Evolutionary conservation across 2,329 filamentous ascomycete genomes (phyloP), one percentile per base, ranked within the genome.

Genomic region (Cladosporium halotolerans): DNA sequence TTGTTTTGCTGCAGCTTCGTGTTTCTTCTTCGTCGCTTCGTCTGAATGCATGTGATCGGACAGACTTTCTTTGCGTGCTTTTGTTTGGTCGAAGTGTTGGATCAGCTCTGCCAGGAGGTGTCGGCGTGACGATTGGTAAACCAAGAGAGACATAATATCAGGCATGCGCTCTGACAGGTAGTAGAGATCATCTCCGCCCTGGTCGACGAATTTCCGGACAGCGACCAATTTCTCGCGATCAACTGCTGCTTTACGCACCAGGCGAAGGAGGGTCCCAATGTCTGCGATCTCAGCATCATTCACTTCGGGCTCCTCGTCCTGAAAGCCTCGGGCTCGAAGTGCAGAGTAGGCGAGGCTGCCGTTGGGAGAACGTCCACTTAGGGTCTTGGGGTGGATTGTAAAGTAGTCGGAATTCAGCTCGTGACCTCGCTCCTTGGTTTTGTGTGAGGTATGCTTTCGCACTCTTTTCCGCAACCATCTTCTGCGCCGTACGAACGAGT

Each of bases 151-250:
- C 89, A 96, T 91, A 60, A 96, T 87, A 42, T 89, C 83, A 52
- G 88, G 85, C 78, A 96, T 92, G 67, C 84, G 63, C 2, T 86
- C 79, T 56, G 86, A 79, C 16, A 99, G 74, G 57, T 89, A 86
- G 51, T 79, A 78, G 28, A 97, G 73, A 61, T 96, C 89, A 19
- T 87, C 83, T 5, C 81, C 82, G 16, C 82, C 88, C 50, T 93
- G 78, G 40, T 83, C 75, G n/a, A 96, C 76, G 66, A 96, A 99
- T 57, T 81, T 87, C 62, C 86, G 83, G 18, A 96, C 79, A 0
- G 86, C 85, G 57, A 92, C 85, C 55, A 95, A 83, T 73, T 93
- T 97, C 73, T 97, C 92, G 33, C 93, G 82, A 66, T 99, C 93
- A 60, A 99, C 89, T 7, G 84, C 80, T 5, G 86, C 82, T 38